Evolutionary conservation across 257 asterid genomes (phyloP), one percentile per base, ranked within the genome.

Genomic region (Nicotiana paniculata): DNA sequence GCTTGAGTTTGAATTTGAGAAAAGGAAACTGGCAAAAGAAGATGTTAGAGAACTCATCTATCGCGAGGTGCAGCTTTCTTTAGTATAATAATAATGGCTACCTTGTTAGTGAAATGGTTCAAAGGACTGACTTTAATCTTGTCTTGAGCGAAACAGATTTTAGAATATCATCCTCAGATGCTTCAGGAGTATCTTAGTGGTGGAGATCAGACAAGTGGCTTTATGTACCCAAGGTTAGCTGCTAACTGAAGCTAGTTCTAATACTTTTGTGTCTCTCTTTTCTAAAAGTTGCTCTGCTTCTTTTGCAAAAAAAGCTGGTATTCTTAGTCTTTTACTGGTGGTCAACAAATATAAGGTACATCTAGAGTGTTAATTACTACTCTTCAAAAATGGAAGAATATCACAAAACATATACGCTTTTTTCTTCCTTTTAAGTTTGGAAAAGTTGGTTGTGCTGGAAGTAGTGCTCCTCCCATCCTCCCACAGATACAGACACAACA

Each of bases 91-190:
- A 43, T 61, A 61, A 39, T 39, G 16, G 51, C 79, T 89, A 86
- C 72, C 68, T 85, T 75, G 79, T 51, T 51, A 51, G 43, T 75
- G 63, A 48, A 75, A 48, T 46, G 79, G 10, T n/a, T 24, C 9
- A 17, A 48, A 74, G 43, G 63, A 74, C 21, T 51, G 79, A 74
- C 63, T 75, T 48, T 75, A 75, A 21, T 26, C 79, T 75, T 26
- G 63, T 48, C 63, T 28, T 75, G 63, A 26, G 53, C 63, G 26
- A 74, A 85, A 81, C 97, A 96, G 99, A 96, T 96, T 85, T 85
- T 96, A 81, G 99, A 96, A 95, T 96, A 96, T 85, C 98, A 93
- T 82, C 98, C 99, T 43, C 93, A 96, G 89, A 93, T 96, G 99
- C 98, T 96, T 82, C 87, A 96, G 85, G 98, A 96, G 89, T 91